Conservation (phyloP, 1,139 yeast genomes). For the Candida frijolesensis region DNA sequence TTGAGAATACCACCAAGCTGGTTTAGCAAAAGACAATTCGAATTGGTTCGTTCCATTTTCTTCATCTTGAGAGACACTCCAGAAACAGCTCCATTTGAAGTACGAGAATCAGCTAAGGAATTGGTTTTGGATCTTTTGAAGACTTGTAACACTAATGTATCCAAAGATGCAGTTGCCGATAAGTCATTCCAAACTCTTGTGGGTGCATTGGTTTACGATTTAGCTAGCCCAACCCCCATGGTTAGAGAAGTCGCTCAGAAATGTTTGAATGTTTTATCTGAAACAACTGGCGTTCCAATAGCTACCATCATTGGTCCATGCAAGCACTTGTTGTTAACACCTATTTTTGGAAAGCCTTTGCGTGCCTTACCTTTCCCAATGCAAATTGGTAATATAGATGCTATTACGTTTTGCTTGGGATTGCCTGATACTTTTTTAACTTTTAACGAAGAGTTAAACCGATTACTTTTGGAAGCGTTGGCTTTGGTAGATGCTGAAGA, state of each 20-base stretch:
- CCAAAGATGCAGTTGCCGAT: constrained; percentile 61
- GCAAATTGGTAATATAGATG: constrained; percentile 98
- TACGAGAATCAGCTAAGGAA: constrained; percentile 68
- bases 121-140: constrained; percentile 64
- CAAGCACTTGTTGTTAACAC: constrained; percentile 78
- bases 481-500: constrained; percentile 98
- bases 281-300: constrained; percentile 67
- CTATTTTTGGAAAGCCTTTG: constrained; percentile 94
- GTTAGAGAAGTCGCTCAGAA: constrained; percentile 84
- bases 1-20: constrained; percentile 69
- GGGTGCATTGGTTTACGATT: constrained; percentile 86
- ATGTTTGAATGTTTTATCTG: constrained; percentile 67
- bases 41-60: constrained; percentile 80
- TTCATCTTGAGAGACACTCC: constrained; percentile 93
- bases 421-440: constrained; percentile 80
- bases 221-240: constrained; percentile 82
- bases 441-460: constrained; percentile 83
- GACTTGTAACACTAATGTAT: constrained; percentile 62
- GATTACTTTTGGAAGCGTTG: constrained; percentile 84
- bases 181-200: constrained; percentile 83
- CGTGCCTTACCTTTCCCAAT: constrained; percentile 96
- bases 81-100: constrained; percentile 81
- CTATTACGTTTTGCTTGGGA: constrained; percentile 85
- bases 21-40: constrained; percentile 79
- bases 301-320: constrained; percentile 81